A percentile compares a stretch with the other conserved stretches of the same genome.
Conservation (phyloP, 176 grass and related monocot species). For the Oryza officinalis region DNA sequence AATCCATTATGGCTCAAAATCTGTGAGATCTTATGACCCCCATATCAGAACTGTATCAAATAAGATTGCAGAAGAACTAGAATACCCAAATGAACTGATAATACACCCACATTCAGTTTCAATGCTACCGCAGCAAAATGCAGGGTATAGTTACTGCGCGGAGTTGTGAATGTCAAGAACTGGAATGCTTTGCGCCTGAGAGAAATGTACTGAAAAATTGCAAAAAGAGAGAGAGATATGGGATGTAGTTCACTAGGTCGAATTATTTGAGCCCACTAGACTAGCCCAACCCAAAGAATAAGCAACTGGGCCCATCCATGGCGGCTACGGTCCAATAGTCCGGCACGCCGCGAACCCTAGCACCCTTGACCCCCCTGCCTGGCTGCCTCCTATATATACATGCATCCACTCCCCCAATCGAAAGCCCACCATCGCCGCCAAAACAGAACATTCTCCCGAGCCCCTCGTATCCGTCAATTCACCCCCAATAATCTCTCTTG, state of each 20-base stretch:
- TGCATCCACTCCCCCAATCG: neutral
- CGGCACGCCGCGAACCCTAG: neutral
- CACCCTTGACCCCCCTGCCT: neutral
- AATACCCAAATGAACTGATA: neutral
- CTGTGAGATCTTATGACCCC: no score
- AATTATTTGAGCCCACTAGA: neutral
- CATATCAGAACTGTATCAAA: no score
- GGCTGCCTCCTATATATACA: neutral
- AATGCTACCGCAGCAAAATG: neutral
- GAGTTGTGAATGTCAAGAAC: neutral
- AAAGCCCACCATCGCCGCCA: neutral
- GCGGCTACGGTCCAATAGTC: neutral
- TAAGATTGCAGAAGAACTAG: no score
- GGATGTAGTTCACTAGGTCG: neutral
- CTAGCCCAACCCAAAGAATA: neutral
- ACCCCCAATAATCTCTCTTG: neutral
- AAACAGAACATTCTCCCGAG: neutral
- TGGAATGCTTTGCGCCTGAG: neutral
- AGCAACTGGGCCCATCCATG: neutral
- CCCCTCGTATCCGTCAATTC: neutral
- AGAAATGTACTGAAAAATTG: neutral
- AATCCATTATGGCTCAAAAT: neutral
- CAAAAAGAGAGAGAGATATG: neutral
- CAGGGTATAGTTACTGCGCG: no score
- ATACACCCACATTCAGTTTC: neutral